These are phyloP conservation scores for Rhododendron mucronatum DNA, from an alignment of 148 eudicot genomes.

Conservation along the genomic window DNA sequence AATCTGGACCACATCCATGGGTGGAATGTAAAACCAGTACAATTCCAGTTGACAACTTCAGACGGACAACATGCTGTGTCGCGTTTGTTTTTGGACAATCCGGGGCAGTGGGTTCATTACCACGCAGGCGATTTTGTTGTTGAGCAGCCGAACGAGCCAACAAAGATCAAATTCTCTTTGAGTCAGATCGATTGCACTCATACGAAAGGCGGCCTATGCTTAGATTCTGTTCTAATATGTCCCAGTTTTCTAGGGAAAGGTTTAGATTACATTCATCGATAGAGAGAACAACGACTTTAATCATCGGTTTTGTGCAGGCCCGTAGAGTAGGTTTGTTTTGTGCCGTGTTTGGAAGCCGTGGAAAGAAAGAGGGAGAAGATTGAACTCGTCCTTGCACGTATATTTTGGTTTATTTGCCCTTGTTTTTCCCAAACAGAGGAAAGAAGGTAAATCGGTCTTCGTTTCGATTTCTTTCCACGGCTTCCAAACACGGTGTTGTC, in stretches of 20 bases:
- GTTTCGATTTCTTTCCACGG: not conserved
- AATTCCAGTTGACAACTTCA: slow-evolving; percentile 53
- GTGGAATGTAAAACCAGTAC: slow-evolving; percentile 67
- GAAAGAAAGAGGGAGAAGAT: not conserved
- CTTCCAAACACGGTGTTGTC: not conserved
- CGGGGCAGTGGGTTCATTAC: slow-evolving; percentile 61
- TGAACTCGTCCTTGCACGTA: not conserved
- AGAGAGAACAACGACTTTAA: not conserved
- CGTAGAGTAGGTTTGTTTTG: not conserved
- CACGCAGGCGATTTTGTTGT: slow-evolving; percentile 75
- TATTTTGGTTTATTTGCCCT: not conserved
- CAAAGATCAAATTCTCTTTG: slow-evolving; percentile 58
- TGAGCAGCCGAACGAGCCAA: slow-evolving; percentile 31
- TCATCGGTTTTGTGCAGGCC: not conserved
- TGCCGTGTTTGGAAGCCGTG: not conserved
- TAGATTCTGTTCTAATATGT: slow-evolving; percentile 68
- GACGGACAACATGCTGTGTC: slow-evolving; percentile 61
- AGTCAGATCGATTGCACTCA: slow-evolving; percentile 95
- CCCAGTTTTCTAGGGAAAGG: slow-evolving; percentile 42
- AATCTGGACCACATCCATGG: slow-evolving; percentile 63
- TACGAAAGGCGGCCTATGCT: slow-evolving; percentile 73
- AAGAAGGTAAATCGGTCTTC: not conserved
- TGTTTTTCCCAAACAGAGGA: not conserved
- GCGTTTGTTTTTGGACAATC: slow-evolving; percentile 40
- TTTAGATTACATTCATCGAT: slow-evolving; percentile 19